Base-by-base conservation (phyloP, 2,329 filamentous ascomycete species). In the Coniochaeta hoffmannii region DNA sequence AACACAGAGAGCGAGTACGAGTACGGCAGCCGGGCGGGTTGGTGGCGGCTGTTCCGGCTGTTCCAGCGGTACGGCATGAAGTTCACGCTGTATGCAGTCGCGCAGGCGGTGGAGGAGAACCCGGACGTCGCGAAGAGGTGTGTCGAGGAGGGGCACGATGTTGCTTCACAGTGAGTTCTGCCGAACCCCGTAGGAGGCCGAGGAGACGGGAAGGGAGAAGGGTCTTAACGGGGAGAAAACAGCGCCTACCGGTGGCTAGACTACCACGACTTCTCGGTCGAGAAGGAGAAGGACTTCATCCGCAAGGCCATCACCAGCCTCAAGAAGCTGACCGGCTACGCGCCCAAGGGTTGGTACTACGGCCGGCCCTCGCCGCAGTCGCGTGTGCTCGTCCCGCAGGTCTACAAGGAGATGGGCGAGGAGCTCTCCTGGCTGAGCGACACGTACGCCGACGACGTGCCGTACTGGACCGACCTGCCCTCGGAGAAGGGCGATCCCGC, bases 391-490 rank as follows among this genome's bases (percentile, higher is more conserved):
- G 69, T 81, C 1, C 73, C 72, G 50, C 41, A 46, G 22, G 41
- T 46, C 11, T 46, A 46, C 41, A 46, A 28, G 22, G 41, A 46
- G 41, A 46, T 71, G 75, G 58, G 76, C 4, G 72, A 76, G 53
- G 71, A 72, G 55, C 69, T 82, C 0, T 62, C 79, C 0, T 82
- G 76, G 71, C 70, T 71, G 22, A 70, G 68, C 15, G 79, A 82
- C 58, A 72, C 71, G 0, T 82, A 81, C 57, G 76, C 77, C 14
- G 79, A 82, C 56, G 79, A 82, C 56, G 66, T 81, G 6, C 78
- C 79, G 0, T 81, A 81, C 64, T 81, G 78, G 79, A 69, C 75
- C 4, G 78, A 81, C 60, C 65, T 81, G 1, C 77, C 77, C 0
- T 67, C 71, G 30, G 79, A 82, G 65, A 67, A 71, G 7, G 65